Evolutionary conservation across 345 rosid species (phyloP).

Genomic region (Populus deltoides): DNA sequence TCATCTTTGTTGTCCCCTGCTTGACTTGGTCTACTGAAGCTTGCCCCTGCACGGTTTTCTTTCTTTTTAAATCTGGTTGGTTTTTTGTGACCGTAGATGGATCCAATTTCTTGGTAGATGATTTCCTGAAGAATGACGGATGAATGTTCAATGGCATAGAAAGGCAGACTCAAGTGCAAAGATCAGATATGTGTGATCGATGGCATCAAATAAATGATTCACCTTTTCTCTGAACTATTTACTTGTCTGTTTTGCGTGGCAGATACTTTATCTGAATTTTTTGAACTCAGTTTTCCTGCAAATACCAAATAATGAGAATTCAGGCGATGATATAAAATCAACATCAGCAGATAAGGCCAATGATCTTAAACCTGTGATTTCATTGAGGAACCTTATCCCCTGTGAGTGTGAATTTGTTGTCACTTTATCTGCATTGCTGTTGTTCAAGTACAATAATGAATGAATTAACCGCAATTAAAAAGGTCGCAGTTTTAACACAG

Average conservation of each 20-base stretch:
- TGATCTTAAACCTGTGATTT: slow-evolving; percentile 58
- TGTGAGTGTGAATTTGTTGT: slow-evolving; percentile 80
- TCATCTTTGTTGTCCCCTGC: slow-evolving; percentile 49
- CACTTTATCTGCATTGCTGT: slow-evolving; percentile 83
- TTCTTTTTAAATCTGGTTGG: slow-evolving; percentile 44
- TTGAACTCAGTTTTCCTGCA: slow-evolving; percentile 44
- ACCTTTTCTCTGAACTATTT: slow-evolving; percentile 55
- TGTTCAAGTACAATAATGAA: slow-evolving; percentile 17
- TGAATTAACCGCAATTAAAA: neutral
- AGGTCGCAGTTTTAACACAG: slow-evolving; percentile 1
- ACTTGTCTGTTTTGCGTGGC: slow-evolving; percentile 16
- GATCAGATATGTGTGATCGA: neutral
- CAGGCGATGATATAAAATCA: neutral
- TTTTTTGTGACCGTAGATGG: slow-evolving; percentile 22
- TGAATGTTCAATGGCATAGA: slow-evolving; percentile 14
- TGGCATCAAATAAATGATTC: slow-evolving; percentile 6
- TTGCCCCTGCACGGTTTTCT: slow-evolving; percentile 33
- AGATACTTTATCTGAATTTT: slow-evolving; percentile 33
- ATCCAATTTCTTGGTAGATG: slow-evolving; percentile 32
- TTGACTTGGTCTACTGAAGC: slow-evolving; percentile 22
- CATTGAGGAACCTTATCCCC: slow-evolving; percentile 82
- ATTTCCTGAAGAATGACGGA: slow-evolving; percentile 48
- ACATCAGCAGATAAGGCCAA: neutral
- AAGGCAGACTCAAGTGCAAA: neutral
- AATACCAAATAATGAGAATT: slow-evolving; percentile 7